Base-by-base conservation (phyloP, 441 rosid genomes). In the Erodium chrysanthum region DNA sequence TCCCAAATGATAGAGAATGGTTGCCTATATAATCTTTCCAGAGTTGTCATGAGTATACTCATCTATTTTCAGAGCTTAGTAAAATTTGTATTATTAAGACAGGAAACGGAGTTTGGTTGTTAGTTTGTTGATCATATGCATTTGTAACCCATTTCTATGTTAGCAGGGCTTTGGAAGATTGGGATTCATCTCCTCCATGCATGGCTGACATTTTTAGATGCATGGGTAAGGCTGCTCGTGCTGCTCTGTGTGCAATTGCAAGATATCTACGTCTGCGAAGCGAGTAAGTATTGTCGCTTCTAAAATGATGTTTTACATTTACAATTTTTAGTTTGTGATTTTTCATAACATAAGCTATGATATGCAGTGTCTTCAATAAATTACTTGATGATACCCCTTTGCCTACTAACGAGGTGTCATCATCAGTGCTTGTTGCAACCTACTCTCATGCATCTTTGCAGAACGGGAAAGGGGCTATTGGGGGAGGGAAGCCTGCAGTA, bases 141-240 rank as follows among this genome's bases (percentile, higher is more conserved):
- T 46, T 46, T 46, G 18, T 46, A 46, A 14, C n/a, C 54, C 54
- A 46, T n/a, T 46, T 4, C 0, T 12, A 46, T 46, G 54, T 46
- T 74, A 50, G 37, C 68, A 93, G 98, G 79, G 82, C 96, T 58
- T 76, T 86, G 74, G 98, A 90, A 80, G 96, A 93, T 79, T 82
- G 86, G 80, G 97, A 90, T 74, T 84, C 98, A 23, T 86, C 95
- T 50, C 98, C 98, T 31, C 96, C 98, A 3, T 93, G 98, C 78
- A 88, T 90, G 97, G 87, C 86, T 75, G 98, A 93, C 76, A 72
- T 87, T 63, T 92, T 85, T 73, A 78, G 90, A 84, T 85, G 94
- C 66, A 85, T 93, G 95, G 98, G 98, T 50, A 93, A 85, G 82
- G 97, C 84, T 68, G 95, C 98, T 78, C 88, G 98, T 60, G 86